These are phyloP conservation scores for Coemansia sp. DNA, from an alignment of 192 early-diverging fungal species.

Conservation along the genomic window DNA sequence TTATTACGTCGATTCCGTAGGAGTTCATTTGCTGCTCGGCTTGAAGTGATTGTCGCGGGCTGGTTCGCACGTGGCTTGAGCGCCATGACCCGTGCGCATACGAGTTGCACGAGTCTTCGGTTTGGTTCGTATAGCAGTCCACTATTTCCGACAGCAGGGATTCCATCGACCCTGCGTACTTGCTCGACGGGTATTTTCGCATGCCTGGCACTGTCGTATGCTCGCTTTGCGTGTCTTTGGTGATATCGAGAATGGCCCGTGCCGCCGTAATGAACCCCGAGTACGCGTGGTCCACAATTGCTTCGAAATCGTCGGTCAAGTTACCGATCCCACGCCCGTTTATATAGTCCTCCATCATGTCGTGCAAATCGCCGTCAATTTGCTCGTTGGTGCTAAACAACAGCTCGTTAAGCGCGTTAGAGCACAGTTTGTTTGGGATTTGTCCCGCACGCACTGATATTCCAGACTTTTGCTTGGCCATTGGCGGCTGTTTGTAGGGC, in stretches of 20 bases:
- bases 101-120: constrained; percentile 2
- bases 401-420: constrained; percentile 37
- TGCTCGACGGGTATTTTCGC: constrained; percentile 3
- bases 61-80: not conserved
- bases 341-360: constrained; percentile 25
- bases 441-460: constrained; percentile 14
- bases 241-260: constrained; percentile 17
- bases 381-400: constrained; percentile 41
- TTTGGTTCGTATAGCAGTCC: constrained; percentile 17
- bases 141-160: constrained; percentile 32
- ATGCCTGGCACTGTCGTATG: not conserved
- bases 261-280: constrained; percentile 29
- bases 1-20: constrained; percentile 30
- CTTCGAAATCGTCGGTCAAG: constrained; percentile 24
- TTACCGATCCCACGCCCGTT: constrained; percentile 9
- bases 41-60: not conserved
- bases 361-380: constrained; percentile 26
- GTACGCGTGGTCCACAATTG: constrained; percentile 26
- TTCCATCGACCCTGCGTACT: constrained; percentile 15
- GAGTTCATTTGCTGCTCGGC: constrained; percentile 12
- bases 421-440: constrained; percentile 12
- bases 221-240: constrained; percentile 6
- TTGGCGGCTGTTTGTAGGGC: no score
- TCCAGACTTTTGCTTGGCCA: constrained; percentile 1
- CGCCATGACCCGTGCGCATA: not conserved